Evolutionary conservation across 2,329 filamentous ascomycete genomes (phyloP).

Genomic region (Davidsoniella virescens): DNA sequence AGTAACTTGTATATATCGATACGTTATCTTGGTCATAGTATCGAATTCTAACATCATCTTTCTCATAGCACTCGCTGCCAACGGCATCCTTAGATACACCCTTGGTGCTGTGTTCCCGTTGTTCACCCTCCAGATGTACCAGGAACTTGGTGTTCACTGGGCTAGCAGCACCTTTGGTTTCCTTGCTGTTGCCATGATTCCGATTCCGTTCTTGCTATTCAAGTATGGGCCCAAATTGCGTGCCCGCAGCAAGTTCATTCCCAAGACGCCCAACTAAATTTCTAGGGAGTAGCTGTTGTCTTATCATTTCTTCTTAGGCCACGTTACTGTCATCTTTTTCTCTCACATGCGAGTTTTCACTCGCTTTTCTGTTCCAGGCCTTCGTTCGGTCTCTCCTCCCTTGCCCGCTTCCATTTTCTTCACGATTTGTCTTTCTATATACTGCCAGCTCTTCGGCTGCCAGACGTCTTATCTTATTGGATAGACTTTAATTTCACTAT

Average conservation of each 20-base stretch:
- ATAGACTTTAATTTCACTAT: too few species aligned
- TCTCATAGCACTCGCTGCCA: slow-evolving; percentile 43
- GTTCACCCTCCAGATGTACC: slow-evolving; percentile 41
- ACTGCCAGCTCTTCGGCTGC: slow-evolving; percentile 9
- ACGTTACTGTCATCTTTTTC: neutral
- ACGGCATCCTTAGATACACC: slow-evolving; percentile 38
- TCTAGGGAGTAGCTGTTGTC: neutral
- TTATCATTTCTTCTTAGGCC: neutral
- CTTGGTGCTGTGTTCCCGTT: slow-evolving; percentile 42
- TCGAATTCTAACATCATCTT: slow-evolving; percentile 32
- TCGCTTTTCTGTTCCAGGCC: neutral
- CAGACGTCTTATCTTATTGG: too few species aligned
- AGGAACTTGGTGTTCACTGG: slow-evolving; percentile 28
- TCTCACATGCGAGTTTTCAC: neutral
- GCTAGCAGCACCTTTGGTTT: slow-evolving; percentile 31
- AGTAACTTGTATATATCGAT: neutral
- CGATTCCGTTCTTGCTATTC: slow-evolving; percentile 37
- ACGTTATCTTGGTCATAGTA: neutral
- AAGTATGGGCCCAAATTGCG: slow-evolving; percentile 29
- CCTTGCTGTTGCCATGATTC: slow-evolving; percentile 30
- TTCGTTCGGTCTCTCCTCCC: neutral
- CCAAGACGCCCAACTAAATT: neutral
- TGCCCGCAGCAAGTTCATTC: slow-evolving; percentile 3
- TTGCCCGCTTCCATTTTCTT: neutral
- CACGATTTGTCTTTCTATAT: neutral